These are phyloP conservation scores for Aeminium ludgeri DNA, from an alignment of 495 filamentous ascomycete genomes.

Conservation along the genomic window DNA sequence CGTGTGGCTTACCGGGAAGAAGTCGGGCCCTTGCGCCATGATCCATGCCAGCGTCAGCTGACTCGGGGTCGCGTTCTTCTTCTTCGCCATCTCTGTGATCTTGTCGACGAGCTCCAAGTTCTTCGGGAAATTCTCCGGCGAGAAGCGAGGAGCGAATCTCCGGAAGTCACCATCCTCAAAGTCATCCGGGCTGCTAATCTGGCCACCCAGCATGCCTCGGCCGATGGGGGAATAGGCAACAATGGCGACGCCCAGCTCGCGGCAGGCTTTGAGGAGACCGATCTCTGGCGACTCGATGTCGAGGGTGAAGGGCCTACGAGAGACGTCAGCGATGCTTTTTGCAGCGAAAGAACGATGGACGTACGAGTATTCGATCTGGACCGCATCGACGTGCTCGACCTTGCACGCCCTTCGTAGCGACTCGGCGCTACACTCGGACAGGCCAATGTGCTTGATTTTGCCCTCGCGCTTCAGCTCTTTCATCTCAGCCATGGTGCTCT, in stretches of 20 bases:
- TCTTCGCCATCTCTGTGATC: conserved; percentile 30
- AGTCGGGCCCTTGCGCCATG: conserved; percentile 37
- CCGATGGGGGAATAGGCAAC: conserved; percentile 49
- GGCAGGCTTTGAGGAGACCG: conserved; percentile 34
- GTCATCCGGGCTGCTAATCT: conserved; percentile 29
- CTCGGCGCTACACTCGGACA: conserved; percentile 37
- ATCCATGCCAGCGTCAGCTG: conserved; percentile 43
- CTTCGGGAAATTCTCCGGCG: conserved; percentile 36
- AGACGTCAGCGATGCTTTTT: no score
- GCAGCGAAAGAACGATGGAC: background rate
- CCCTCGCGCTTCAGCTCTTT: conserved; percentile 29
- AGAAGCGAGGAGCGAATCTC: conserved; percentile 27
- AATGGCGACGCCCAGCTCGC: conserved; percentile 44
- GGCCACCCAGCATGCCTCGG: conserved; percentile 39
- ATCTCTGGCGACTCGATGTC: conserved; percentile 37
- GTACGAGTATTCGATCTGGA: conserved; percentile 43
- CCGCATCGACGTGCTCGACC: conserved; percentile 40
- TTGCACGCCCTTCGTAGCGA: conserved; percentile 44
- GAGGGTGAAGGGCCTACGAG: conserved; percentile 32
- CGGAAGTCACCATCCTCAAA: conserved; percentile 31
- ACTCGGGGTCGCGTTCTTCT: conserved; percentile 30
- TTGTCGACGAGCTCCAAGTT: conserved; percentile 36
- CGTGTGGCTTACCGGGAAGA: conserved; percentile 21
- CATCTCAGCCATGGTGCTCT: conserved; percentile 43
- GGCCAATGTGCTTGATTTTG: conserved; percentile 43